A percentile compares a stretch with the other conserved stretches of the same genome.
Evolutionary conservation across 2,329 filamentous ascomycete genomes (phyloP).

Genomic region (Ophiostoma pallidulum): DNA sequence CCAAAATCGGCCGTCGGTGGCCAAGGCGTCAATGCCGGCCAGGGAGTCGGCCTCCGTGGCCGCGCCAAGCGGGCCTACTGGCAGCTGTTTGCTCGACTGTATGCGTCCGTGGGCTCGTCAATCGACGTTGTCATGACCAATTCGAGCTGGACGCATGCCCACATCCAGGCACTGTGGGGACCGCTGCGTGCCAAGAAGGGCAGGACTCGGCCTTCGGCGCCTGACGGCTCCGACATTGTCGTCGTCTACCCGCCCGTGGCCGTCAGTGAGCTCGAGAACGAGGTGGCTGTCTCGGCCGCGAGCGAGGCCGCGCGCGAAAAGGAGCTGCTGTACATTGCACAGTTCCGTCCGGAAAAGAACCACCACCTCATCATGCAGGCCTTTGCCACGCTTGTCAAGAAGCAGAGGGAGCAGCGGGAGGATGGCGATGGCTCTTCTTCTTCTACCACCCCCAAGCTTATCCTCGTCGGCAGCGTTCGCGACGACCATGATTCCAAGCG

Average conservation of each 20-base stretch:
- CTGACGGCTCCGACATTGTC: constrained; percentile 39
- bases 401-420: constrained; percentile 17
- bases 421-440: background rate
- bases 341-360: constrained; percentile 97
- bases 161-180: constrained; percentile 75
- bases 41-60: constrained; percentile 64
- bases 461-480: constrained; percentile 87
- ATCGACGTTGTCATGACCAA: constrained; percentile 97
- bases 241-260: constrained; percentile 90
- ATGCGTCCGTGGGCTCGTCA: constrained; percentile 71
- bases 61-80: constrained; percentile 72
- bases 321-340: constrained; percentile 82
- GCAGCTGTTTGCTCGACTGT: constrained; percentile 72
- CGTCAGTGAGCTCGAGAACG: constrained; percentile 69
- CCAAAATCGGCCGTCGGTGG: constrained; percentile 46
- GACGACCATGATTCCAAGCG: constrained; percentile 70
- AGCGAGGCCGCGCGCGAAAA: constrained; percentile 63
- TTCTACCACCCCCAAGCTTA: constrained; percentile 48
- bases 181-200: constrained; percentile 34
- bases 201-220: constrained; percentile 18
- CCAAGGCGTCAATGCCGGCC: constrained; percentile 74
- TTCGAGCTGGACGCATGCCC: constrained; percentile 82
- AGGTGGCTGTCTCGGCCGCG: constrained; percentile 59
- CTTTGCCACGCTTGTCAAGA: constrained; percentile 66
- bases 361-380: constrained; percentile 78